Percentiles rank a stretch among this genome's conserved stretches.
phyloP scores from a whole-genome alignment of 495 filamentous ascomycete species.

The Lindgomyces ingoldianus region DNA sequence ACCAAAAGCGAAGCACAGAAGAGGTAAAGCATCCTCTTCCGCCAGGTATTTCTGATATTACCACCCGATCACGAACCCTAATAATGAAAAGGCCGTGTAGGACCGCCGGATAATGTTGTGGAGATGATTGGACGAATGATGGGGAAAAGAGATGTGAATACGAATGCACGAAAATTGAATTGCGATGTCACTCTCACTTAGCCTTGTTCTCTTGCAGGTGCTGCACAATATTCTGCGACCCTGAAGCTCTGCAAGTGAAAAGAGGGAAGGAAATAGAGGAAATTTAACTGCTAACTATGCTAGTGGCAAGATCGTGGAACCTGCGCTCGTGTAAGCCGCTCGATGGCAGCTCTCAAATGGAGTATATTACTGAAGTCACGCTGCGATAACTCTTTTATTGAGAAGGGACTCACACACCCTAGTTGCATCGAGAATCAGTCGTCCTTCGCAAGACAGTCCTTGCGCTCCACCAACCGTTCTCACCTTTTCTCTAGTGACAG shows the following conservation, averaged over 20 bases:
- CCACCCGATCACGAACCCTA: not conserved
- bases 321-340: no score
- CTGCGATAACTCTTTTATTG: not conserved
- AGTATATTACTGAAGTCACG: not conserved
- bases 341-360: no score
- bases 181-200: not conserved
- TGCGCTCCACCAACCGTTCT: not conserved
- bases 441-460: not conserved
- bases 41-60: not conserved
- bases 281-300: no score
- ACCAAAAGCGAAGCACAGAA: no score
- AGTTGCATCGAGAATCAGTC: not conserved
- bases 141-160: not conserved
- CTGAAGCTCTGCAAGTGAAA: not conserved
- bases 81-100: not conserved
- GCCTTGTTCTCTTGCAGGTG: not conserved
- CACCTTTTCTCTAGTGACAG: not conserved
- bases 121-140: not conserved
- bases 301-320: no score
- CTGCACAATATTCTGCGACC: not conserved
- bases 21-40: not conserved
- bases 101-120: not conserved
- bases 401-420: not conserved
- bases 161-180: not conserved
- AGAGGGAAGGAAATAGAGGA: not conserved